Base-by-base conservation (phyloP, 495 filamentous ascomycete genomes). In the Elaphomyces granulatus region DNA sequence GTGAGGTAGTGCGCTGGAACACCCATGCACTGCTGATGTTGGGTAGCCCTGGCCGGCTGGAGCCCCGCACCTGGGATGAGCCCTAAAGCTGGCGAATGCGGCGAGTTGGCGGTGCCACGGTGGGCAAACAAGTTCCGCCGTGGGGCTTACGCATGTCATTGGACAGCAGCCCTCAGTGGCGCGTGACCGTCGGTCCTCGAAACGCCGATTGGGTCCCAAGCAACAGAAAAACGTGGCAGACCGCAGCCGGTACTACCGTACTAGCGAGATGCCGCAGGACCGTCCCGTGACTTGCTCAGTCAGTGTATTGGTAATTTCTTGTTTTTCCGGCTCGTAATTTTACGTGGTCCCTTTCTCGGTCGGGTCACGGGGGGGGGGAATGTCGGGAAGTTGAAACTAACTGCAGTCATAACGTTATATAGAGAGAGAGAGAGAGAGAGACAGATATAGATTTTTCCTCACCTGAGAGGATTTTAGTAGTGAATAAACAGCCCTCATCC, bases 161-260 rank as follows among this genome's bases (percentile, higher is more conserved):
- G 23, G 23, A 28, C 23, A 6, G 23, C 23, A 12, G 23, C 23
- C 6, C 23, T 12, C 12, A 12, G 12, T 28, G 23, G 23, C 23
- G 23, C 23, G 23, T 28, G 23, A 28, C 23, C 23, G 6, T 28
- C 23, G 23, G 12, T 12, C 6, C 23, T 28, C 6, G 23, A 28
- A 28, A 28, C 42, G 51, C 56, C 59, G 55, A 58, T 55, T 54
- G 52, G 55, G 46, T 52, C 52, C 33, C 14, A 35, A 19, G 14
- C 3, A 15, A 17, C 48, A 34, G 50, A 59, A 61, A 54, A 63
- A 63, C 60, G 60, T 63, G 60, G 60, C 58, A 54, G 45, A 34
- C 37, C 34, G 35, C 36, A 46, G 46, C 37, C 39, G 41, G 38
- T 6, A 12, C 23, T 12, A 28, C 23, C 23, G 6, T 28, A 28